Conservation (phyloP, 306 rosid species). For the Coriaria nepalensis region DNA sequence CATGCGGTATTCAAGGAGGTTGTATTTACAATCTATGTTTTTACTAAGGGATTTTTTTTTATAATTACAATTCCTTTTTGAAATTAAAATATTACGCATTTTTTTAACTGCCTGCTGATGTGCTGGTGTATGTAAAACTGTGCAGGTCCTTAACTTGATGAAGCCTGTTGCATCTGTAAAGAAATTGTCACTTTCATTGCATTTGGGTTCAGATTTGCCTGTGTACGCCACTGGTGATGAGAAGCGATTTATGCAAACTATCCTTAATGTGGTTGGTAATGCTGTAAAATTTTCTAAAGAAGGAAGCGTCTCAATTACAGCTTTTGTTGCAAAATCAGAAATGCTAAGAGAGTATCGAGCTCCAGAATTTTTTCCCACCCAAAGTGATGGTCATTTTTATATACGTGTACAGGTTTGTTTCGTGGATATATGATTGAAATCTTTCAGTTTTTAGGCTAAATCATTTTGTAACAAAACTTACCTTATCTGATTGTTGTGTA, state of each 20-base stretch:
- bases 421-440: constrained; percentile 12
- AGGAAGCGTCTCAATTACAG: constrained; percentile 60
- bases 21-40: neutral
- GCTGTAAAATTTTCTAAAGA: constrained; percentile 95
- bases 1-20: constrained; percentile 83
- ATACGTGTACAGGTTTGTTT: constrained; percentile 75
- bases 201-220: constrained; percentile 69
- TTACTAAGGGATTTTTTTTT: neutral
- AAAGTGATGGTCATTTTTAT: constrained; percentile 71
- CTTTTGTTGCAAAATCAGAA: constrained; percentile 57
- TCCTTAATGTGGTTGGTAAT: constrained; percentile 84
- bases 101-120: constrained; percentile 15
- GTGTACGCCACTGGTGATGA: constrained; percentile 64
- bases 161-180: constrained; percentile 83
- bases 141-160: constrained; percentile 77
- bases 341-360: constrained; percentile 55
- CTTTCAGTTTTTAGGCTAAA: constrained; percentile 12
- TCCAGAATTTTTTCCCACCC: constrained; percentile 55
- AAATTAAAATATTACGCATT: constrained; percentile 8
- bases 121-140: constrained; percentile 14
- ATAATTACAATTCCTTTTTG: constrained; percentile 3
- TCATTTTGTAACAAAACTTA: constrained; percentile 7
- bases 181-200: constrained; percentile 49
- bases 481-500: constrained; percentile 11
- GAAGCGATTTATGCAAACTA: constrained; percentile 77